Conservation (phyloP, 75 land plant species). For the Isoetes taiwanensis region DNA sequence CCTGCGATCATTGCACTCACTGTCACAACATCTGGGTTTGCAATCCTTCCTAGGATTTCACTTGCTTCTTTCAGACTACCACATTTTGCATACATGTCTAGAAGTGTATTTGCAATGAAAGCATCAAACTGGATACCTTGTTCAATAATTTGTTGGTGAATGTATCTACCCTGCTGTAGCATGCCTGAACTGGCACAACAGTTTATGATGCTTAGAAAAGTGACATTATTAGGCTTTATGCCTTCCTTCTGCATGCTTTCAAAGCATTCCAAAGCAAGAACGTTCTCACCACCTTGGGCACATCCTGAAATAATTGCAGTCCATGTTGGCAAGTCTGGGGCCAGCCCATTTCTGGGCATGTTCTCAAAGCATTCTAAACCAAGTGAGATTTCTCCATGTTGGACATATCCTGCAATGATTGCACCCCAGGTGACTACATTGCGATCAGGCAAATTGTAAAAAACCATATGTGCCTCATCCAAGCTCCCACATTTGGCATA, state of each 20-base stretch:
- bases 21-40: not conserved
- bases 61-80: not conserved
- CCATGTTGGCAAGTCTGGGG: not conserved
- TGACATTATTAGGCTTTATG: not conserved
- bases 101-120: not conserved
- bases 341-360: not conserved
- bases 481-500: slow-evolving; percentile 21
- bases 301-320: slow-evolving; percentile 1
- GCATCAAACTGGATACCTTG: not conserved
- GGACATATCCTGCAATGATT: slow-evolving; percentile 16
- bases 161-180: not conserved
- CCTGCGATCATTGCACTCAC: slow-evolving; percentile 4
- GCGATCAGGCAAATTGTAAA: slow-evolving; percentile 6
- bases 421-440: slow-evolving; percentile 15
- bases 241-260: not conserved
- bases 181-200: not conserved
- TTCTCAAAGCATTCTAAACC: no score
- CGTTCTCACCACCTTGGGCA: not conserved
- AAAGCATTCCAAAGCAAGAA: slow-evolving; percentile 10
- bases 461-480: slow-evolving; percentile 12
- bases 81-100: slow-evolving; percentile 1
- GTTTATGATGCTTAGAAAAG: not conserved
- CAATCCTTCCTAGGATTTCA: not conserved
- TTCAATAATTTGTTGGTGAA: not conserved
- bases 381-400: no score